A percentile compares a stretch with the other conserved stretches of the same genome.
Evolutionary conservation across 331 rosid species (phyloP).

Genomic region (Pyracantha coccinea): DNA sequence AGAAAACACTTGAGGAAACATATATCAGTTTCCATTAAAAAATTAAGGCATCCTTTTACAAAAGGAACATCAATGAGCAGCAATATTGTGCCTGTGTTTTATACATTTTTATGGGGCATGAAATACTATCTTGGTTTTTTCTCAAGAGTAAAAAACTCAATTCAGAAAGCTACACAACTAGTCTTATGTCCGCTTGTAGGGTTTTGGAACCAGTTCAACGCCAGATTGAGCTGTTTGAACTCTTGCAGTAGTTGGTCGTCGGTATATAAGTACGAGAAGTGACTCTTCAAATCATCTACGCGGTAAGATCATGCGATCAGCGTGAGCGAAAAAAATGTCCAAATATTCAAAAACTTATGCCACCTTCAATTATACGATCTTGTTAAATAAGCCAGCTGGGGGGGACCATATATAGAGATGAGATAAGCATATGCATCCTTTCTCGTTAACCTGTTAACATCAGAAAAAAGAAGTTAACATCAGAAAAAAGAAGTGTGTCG

Average conservation of each 20-base stretch:
- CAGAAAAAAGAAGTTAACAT: constrained; percentile 14
- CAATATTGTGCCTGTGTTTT: background rate
- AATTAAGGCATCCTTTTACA: background rate
- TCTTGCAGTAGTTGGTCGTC: background rate
- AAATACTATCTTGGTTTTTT: background rate
- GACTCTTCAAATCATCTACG: background rate
- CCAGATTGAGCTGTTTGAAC: background rate
- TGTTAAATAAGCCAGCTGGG: background rate
- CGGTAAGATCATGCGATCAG: background rate
- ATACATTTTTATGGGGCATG: background rate
- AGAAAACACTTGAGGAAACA: constrained; percentile 1
- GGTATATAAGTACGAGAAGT: background rate
- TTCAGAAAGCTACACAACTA: background rate
- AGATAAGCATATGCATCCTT: constrained; percentile 6
- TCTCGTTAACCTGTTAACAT: constrained; percentile 35
- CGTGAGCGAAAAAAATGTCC: background rate
- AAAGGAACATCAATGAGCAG: background rate
- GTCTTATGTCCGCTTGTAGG: background rate
- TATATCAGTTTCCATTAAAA: background rate
- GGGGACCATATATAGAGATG: constrained; percentile 3
- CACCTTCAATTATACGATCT: constrained; percentile 2
- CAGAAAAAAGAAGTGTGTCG: constrained; percentile 8
- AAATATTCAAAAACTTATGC: constrained; percentile 8
- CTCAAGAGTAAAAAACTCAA: constrained; percentile 2
- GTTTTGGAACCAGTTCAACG: no score